These are phyloP conservation scores for Fusarium sterilihyphosum DNA, from an alignment of 2,329 filamentous ascomycete genomes.

Conservation along the genomic window DNA sequence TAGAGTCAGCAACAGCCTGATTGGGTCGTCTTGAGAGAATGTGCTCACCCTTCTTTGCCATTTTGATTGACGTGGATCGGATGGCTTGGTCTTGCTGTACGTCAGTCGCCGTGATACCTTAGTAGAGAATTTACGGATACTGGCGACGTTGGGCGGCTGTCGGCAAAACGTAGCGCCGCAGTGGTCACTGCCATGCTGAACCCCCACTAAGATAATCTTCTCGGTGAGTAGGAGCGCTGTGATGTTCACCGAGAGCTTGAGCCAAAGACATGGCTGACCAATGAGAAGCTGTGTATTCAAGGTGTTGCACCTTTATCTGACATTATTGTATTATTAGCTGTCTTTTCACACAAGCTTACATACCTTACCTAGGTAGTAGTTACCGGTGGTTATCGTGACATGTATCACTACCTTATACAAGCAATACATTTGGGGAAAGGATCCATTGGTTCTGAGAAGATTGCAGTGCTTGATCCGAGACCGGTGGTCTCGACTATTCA, in stretches of 20 bases:
- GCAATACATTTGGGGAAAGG: not conserved
- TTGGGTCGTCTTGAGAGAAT: not conserved
- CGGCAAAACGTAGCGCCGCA: slow-evolving; percentile 39
- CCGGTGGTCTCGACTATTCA: slow-evolving; percentile 8
- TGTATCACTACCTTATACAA: not conserved
- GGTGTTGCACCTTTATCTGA: slow-evolving; percentile 8
- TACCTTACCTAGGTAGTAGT: too few species aligned
- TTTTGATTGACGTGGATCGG: slow-evolving; percentile 28
- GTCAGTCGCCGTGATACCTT: slow-evolving; percentile 8
- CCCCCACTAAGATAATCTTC: not conserved
- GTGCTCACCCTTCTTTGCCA: slow-evolving; percentile 43
- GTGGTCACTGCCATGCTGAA: not conserved
- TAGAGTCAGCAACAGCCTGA: slow-evolving; percentile 13
- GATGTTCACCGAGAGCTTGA: slow-evolving; percentile 3
- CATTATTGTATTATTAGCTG: not conserved
- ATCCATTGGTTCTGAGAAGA: not conserved
- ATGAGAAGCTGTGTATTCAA: slow-evolving; percentile 15
- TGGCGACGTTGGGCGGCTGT: slow-evolving; percentile 7
- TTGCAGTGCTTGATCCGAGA: slow-evolving; percentile 10
- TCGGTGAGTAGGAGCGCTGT: slow-evolving; percentile 1
- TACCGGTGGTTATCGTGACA: slow-evolving; percentile 17
- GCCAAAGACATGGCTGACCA: slow-evolving; percentile 17
- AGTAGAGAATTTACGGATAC: slow-evolving; percentile 40
- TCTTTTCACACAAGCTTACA: not conserved
- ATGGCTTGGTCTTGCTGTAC: slow-evolving; percentile 27